phyloP scores from a whole-genome alignment of 495 filamentous ascomycete genomes.

The Delitschia confertaspora region DNA sequence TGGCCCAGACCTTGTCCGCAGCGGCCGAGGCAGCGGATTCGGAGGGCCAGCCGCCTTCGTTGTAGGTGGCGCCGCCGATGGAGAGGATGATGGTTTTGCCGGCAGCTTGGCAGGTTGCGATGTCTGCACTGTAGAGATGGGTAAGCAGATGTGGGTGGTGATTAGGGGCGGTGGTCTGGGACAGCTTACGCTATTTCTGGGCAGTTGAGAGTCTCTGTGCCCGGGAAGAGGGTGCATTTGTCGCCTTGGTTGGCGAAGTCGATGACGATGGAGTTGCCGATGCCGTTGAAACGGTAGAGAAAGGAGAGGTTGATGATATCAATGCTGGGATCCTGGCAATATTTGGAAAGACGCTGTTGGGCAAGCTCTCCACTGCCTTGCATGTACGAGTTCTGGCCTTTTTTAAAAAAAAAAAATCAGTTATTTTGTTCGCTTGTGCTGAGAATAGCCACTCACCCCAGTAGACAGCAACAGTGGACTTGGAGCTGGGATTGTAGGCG shows the following conservation, averaged over 20 bases:
- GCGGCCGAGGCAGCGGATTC: slow-evolving; percentile 10
- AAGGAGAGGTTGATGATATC: slow-evolving; percentile 51
- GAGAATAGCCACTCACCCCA: too few species aligned
- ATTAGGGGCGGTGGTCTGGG: too few species aligned
- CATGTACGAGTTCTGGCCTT: slow-evolving; percentile 37
- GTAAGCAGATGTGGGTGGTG: not conserved
- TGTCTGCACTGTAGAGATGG: slow-evolving; percentile 25
- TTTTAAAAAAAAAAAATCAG: too few species aligned
- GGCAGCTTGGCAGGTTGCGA: slow-evolving; percentile 27
- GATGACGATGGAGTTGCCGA: slow-evolving; percentile 37
- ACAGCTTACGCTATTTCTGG: slow-evolving; percentile 50
- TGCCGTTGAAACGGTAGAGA: slow-evolving; percentile 45
- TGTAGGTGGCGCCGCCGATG: slow-evolving; percentile 28
- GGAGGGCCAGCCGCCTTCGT: slow-evolving; percentile 27
- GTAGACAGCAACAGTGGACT: slow-evolving; percentile 57
- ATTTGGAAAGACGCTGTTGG: slow-evolving; percentile 44
- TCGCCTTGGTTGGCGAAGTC: slow-evolving; percentile 55
- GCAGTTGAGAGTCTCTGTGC: slow-evolving; percentile 49
- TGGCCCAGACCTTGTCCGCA: slow-evolving; percentile 25
- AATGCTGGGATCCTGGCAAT: slow-evolving; percentile 38
- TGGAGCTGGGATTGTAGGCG: slow-evolving; percentile 42
- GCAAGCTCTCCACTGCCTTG: slow-evolving; percentile 36
- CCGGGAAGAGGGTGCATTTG: slow-evolving; percentile 49
- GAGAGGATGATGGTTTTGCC: slow-evolving; percentile 30
- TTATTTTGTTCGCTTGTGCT: too few species aligned